A percentile compares a stretch with the other conserved stretches of the same genome.
Conservation (phyloP, 805 yeast genomes). For the Myxozyma lipomycoides region DNA sequence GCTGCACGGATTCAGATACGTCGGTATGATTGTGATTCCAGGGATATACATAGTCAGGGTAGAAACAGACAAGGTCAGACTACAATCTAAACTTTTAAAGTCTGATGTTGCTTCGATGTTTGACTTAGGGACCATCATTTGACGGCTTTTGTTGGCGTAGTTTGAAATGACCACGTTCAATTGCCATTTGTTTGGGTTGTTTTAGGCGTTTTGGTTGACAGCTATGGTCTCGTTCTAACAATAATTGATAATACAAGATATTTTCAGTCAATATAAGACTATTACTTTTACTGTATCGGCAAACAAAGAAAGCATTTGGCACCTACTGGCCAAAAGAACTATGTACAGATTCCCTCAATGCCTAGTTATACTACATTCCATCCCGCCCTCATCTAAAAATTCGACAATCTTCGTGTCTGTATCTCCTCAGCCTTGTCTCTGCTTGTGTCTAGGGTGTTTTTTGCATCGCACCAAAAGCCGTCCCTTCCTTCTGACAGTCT, state of each 20-base stretch:
- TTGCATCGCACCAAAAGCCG: slow-evolving; percentile 91
- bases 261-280: too few species aligned
- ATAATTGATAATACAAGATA: too few species aligned
- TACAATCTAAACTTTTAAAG: neutral
- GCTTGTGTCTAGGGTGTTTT: slow-evolving; percentile 88
- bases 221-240: too few species aligned
- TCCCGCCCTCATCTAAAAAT: too few species aligned
- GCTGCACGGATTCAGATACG: slow-evolving; percentile 12
- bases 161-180: neutral
- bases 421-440: slow-evolving; percentile 55
- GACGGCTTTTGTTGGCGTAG: neutral
- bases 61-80: slow-evolving; percentile 7
- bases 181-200: neutral
- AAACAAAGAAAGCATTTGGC: too few species aligned
- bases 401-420: too few species aligned
- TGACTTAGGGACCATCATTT: neutral
- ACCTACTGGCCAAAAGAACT: too few species aligned
- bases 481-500: slow-evolving; percentile 91
- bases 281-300: too few species aligned
- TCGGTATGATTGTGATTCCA: slow-evolving; percentile 29
- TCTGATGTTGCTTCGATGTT: neutral
- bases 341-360: too few species aligned
- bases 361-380: too few species aligned
- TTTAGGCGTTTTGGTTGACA: too few species aligned
- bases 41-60: slow-evolving; percentile 24